These are phyloP conservation scores for Henckelia pumila DNA, from an alignment of 257 asterid species.

Conservation along the genomic window DNA sequence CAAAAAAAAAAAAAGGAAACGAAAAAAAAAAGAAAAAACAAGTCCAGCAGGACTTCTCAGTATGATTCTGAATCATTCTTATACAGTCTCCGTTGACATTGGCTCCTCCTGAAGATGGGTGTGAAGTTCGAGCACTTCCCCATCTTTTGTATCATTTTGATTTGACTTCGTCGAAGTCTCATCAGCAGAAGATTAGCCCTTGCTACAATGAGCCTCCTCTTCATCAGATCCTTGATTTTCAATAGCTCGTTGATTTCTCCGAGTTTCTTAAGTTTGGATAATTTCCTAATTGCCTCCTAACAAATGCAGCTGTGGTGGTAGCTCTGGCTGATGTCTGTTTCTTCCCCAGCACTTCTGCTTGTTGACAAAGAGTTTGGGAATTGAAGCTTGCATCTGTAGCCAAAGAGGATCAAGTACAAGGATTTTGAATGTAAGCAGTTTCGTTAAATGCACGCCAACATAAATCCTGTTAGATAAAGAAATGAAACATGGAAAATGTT, in stretches of 20 bases:
- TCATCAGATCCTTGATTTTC: conserved; percentile 76
- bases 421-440: conserved; percentile 14
- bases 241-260: conserved; percentile 53
- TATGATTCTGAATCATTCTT: conserved; percentile 68
- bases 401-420: conserved; percentile 18
- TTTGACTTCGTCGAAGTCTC: conserved; percentile 62
- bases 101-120: conserved; percentile 58
- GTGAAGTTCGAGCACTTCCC: conserved; percentile 55
- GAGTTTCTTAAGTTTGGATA: conserved; percentile 63
- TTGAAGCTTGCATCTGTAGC: conserved; percentile 86
- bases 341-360: conserved; percentile 90
- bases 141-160: conserved; percentile 68
- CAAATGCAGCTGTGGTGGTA: conserved; percentile 51
- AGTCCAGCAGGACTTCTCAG: conserved; percentile 57
- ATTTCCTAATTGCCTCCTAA: conserved; percentile 62
- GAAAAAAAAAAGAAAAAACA: too few species aligned
- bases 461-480: neutral
- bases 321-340: conserved; percentile 64
- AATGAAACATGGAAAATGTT: neutral
- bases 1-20: too few species aligned
- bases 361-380: conserved; percentile 82
- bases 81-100: conserved; percentile 48
- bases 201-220: conserved; percentile 73
- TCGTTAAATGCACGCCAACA: neutral
- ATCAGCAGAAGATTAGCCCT: conserved; percentile 84